Evolutionary conservation across 2,329 filamentous ascomycete species (phyloP).

Genomic region (Rosellinia necatrix): DNA sequence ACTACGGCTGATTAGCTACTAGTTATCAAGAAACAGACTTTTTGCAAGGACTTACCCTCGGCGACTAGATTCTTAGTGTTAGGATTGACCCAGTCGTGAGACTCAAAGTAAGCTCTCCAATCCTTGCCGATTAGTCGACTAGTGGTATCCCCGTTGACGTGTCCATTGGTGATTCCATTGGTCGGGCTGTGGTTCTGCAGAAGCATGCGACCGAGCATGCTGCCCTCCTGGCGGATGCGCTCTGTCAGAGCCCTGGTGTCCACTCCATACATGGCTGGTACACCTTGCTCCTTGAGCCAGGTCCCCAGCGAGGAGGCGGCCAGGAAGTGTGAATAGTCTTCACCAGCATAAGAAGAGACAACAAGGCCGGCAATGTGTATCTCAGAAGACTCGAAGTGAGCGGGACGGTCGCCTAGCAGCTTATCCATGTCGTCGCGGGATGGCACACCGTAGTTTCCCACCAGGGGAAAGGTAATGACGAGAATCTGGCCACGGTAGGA

Average conservation of each 20-base stretch:
- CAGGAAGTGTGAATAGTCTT: constrained; percentile 94
- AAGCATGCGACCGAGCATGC: constrained; percentile 91
- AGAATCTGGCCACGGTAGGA: constrained; percentile 93
- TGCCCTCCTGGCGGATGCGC: constrained; percentile 89
- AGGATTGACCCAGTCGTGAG: constrained; percentile 86
- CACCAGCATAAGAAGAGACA: constrained; percentile 87
- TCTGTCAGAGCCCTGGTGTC: constrained; percentile 95
- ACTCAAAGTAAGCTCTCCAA: constrained; percentile 69
- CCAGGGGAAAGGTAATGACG: constrained; percentile 92
- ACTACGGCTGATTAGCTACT: constrained; percentile 64
- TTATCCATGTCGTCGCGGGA: constrained; percentile 83
- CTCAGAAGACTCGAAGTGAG: constrained; percentile 88
- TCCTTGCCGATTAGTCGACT: constrained; percentile 46
- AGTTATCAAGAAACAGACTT: constrained; percentile 20
- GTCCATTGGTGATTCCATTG: constrained; percentile 48
- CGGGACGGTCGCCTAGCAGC: constrained; percentile 82
- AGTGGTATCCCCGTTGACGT: constrained; percentile 46
- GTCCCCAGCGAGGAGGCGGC: constrained; percentile 86
- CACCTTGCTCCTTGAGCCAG: constrained; percentile 94
- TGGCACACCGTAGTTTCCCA: constrained; percentile 97
- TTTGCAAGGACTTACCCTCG: constrained; percentile 73
- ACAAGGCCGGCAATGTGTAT: constrained; percentile 95
- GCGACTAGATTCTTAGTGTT: constrained; percentile 92
- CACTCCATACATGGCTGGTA: constrained; percentile 93
- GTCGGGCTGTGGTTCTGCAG: constrained; percentile 63